Evolutionary conservation across 2,329 filamentous ascomycete genomes (phyloP).

Genomic region (Pseudocercospora pini-densiflorae): DNA sequence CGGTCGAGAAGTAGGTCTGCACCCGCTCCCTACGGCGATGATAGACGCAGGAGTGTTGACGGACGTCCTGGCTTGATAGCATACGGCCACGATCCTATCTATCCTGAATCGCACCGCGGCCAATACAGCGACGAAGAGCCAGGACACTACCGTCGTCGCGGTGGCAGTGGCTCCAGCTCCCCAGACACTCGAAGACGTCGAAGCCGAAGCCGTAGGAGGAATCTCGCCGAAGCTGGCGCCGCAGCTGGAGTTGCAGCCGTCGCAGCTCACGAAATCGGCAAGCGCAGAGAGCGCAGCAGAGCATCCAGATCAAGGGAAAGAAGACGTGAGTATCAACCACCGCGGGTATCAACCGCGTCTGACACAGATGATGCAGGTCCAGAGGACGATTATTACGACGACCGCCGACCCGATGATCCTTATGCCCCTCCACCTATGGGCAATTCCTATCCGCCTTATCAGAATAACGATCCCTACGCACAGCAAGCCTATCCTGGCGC

Average conservation of each 20-base stretch:
- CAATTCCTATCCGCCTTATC: conserved; percentile 36
- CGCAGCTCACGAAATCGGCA: conserved; percentile 62
- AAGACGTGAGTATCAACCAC: conserved; percentile 21
- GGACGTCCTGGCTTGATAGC: conserved; percentile 62
- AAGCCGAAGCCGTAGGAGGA: conserved; percentile 51
- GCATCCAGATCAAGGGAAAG: conserved; percentile 11
- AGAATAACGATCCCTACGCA: conserved; percentile 35
- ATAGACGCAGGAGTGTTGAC: conserved; percentile 43
- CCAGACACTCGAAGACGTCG: conserved; percentile 43
- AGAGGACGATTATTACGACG: conserved; percentile 30
- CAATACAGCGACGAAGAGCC: conserved; percentile 47
- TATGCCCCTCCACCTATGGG: conserved; percentile 43
- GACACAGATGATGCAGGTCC: conserved; percentile 7
- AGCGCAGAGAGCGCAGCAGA: conserved; percentile 61
- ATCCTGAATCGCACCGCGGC: conserved; percentile 55
- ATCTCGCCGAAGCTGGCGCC: conserved; percentile 60
- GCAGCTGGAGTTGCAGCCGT: conserved; percentile 62
- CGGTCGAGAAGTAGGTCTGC: conserved; percentile 51
- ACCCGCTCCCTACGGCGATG: conserved; percentile 47
- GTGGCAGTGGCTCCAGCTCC: conserved; percentile 48
- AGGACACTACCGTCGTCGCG: conserved; percentile 47
- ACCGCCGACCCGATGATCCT: conserved; percentile 30
- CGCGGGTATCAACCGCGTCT: conserved; percentile 11
- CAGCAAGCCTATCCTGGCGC: conserved; percentile 47
- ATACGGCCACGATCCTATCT: conserved; percentile 66